Percentiles rank a stretch among this genome's conserved stretches.
These are phyloP conservation scores for Sporormia fimetaria DNA, from an alignment of 495 filamentous ascomycete genomes.

Conservation along the genomic window DNA sequence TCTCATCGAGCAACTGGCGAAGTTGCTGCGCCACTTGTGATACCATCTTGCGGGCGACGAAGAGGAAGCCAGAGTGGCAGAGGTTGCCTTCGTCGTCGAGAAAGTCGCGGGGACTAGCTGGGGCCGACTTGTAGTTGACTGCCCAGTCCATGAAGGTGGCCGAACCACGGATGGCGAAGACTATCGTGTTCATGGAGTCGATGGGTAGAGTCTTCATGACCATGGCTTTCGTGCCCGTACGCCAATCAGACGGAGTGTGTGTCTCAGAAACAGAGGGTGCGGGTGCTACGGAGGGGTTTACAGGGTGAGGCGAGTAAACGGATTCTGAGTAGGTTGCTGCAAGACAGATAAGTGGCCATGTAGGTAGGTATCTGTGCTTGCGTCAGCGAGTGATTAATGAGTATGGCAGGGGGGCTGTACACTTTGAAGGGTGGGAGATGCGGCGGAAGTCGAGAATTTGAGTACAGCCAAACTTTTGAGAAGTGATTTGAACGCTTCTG, in stretches of 20 bases:
- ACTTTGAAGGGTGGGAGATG: constrained; percentile 53
- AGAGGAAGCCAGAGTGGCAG: constrained; percentile 68
- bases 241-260: constrained; percentile 58
- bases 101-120: constrained; percentile 51
- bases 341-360: constrained; percentile 59
- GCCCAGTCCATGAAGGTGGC: constrained; percentile 76
- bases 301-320: constrained; percentile 54
- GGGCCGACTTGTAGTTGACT: constrained; percentile 60
- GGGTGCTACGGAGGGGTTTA: too few relatives aligned
- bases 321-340: constrained; percentile 62
- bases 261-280: constrained; percentile 43
- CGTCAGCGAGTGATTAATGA: not conserved
- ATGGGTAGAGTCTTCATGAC: constrained; percentile 65
- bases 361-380: constrained; percentile 47
- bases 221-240: constrained; percentile 68
- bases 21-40: constrained; percentile 56
- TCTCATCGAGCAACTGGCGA: constrained; percentile 53
- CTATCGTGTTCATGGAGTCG: constrained; percentile 63
- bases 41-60: constrained; percentile 66
- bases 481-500: constrained; percentile 46
- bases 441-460: constrained; percentile 63
- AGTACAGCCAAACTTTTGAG: constrained; percentile 64
- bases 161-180: constrained; percentile 70
- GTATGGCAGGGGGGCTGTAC: constrained; percentile 34
- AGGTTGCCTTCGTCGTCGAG: constrained; percentile 64